phyloP scores from a whole-genome alignment of 352 stramenopile genomes.

The Albugo laibachii region DNA sequence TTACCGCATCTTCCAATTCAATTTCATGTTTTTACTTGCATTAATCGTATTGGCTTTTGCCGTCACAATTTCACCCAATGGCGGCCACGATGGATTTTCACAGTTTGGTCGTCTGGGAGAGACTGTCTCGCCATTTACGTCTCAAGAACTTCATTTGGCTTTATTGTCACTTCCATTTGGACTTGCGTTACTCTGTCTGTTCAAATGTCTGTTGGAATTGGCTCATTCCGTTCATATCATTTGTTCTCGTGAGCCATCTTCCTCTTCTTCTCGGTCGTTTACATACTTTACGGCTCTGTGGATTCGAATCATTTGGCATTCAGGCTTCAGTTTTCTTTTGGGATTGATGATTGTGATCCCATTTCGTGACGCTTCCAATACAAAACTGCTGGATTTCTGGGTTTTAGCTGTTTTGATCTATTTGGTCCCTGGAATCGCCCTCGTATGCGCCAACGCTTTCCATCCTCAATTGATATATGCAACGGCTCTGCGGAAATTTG shows the following conservation, averaged over 20 bases:
- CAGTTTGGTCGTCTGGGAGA: constrained; percentile 37
- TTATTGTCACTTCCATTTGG: constrained; percentile 29
- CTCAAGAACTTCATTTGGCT: constrained; percentile 38
- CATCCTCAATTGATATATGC: constrained; percentile 20
- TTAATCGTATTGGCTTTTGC: constrained; percentile 39
- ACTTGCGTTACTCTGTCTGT: constrained; percentile 23
- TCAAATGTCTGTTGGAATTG: constrained; percentile 36
- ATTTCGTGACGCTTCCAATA: constrained; percentile 15
- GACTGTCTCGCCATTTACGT: constrained; percentile 25
- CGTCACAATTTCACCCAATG: constrained; percentile 31
- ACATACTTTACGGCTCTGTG: constrained; percentile 34
- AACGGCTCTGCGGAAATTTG: constrained; percentile 41
- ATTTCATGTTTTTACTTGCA: constrained; percentile 54
- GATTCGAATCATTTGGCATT: constrained; percentile 44
- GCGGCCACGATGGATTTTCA: constrained; percentile 24
- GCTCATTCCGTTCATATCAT: constrained; percentile 41
- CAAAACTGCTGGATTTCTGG: constrained; percentile 21
- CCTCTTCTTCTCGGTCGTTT: constrained; percentile 27
- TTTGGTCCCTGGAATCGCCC: constrained; percentile 17
- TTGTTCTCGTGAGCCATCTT: constrained; percentile 14
- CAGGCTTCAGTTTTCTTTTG: constrained; percentile 30
- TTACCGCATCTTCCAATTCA: constrained; percentile 71
- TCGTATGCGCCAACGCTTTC: constrained; percentile 26
- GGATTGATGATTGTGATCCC: constrained; percentile 37
- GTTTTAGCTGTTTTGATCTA: constrained; percentile 14